Base-by-base conservation (phyloP, 345 rosid genomes). In the Sapria himalayana region DNA sequence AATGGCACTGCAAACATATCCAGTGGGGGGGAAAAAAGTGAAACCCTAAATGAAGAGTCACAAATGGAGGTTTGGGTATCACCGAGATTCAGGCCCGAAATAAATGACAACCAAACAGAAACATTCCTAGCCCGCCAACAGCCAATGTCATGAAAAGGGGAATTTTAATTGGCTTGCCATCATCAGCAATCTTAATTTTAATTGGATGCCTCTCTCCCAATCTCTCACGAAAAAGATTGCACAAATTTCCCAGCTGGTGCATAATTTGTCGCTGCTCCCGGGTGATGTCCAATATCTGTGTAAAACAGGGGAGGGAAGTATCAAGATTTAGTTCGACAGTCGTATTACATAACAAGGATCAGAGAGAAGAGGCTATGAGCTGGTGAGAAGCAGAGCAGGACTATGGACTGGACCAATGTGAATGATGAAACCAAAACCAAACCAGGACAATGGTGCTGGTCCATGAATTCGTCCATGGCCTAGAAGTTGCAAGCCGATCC, bases 231-330 rank as follows among this genome's bases (percentile, higher is more conserved):
- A 80, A 50, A 56, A 91, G 67, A 45, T 41, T 77, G 57, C 63
- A 59, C 29, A 91, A 59, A 36, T 56, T 75, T 53, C 78, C 93
- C 18, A 91, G 40, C 64, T 59, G 78, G 52, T 66, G 76, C 70
- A 71, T 66, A 38, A 91, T 59, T 60, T 80, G 96, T 17, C 85
- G 75, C 41, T 91, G 93, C 44, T 78, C 86, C 21, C 76, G 61
- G 7, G 65, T 46, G 3, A 91, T 56, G 2, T 48, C 55, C 5
- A 78, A 70, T 52, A 89, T 55, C 93, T 89, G 76, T 49, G 41
- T 46, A 45, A 42, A 21, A 25, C 11, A 49, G 9, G 42, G 21
- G 17, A 18, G 13, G 20, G 27, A 45, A 14, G 20, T 35, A 22
- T 55, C 52, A 64, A 43, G 16, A 43, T 15, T 15, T 1, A n/a